Percentiles rank a stretch among this genome's conserved stretches.
Evolutionary conservation across 495 filamentous ascomycete genomes (phyloP).

Genomic region (Penicillium atrosanguineum): DNA sequence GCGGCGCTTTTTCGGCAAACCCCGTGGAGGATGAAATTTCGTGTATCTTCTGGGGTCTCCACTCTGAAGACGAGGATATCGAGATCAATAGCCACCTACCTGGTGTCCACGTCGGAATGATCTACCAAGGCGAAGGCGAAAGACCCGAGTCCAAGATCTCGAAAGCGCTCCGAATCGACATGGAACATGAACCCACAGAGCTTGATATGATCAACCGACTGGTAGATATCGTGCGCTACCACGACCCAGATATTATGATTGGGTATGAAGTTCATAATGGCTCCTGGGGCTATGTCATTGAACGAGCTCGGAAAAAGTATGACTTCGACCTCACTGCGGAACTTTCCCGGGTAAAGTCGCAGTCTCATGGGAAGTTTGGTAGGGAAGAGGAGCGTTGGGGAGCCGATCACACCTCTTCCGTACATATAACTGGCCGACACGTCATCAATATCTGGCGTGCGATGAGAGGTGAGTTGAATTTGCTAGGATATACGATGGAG

Average conservation of each 20-base stretch:
- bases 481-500: slow-evolving; percentile 94
- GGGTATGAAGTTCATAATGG: slow-evolving; percentile 92
- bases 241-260: slow-evolving; percentile 91
- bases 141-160: slow-evolving; percentile 51
- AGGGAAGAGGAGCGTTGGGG: slow-evolving; percentile 89
- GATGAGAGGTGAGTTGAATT: slow-evolving; percentile 84
- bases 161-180: slow-evolving; percentile 50
- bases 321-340: slow-evolving; percentile 89
- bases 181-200: slow-evolving; percentile 75
- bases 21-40: slow-evolving; percentile 88
- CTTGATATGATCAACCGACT: slow-evolving; percentile 78
- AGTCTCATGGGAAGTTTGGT: slow-evolving; percentile 77
- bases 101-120: slow-evolving; percentile 57
- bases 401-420: slow-evolving; percentile 83
- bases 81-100: slow-evolving; percentile 52
- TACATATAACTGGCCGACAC: slow-evolving; percentile 86
- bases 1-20: slow-evolving; percentile 75
- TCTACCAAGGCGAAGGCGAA: slow-evolving; percentile 38
- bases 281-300: slow-evolving; percentile 95
- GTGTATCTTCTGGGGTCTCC: slow-evolving; percentile 87
- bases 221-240: slow-evolving; percentile 77
- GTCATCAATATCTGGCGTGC: slow-evolving; percentile 98
- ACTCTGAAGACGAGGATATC: slow-evolving; percentile 63
- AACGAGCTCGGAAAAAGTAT: slow-evolving; percentile 80
- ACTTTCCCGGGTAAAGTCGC: slow-evolving; percentile 79